These are phyloP conservation scores for Termitomyces sp. DNA, from an alignment of 768 basidiomycete genomes.

Conservation along the genomic window DNA sequence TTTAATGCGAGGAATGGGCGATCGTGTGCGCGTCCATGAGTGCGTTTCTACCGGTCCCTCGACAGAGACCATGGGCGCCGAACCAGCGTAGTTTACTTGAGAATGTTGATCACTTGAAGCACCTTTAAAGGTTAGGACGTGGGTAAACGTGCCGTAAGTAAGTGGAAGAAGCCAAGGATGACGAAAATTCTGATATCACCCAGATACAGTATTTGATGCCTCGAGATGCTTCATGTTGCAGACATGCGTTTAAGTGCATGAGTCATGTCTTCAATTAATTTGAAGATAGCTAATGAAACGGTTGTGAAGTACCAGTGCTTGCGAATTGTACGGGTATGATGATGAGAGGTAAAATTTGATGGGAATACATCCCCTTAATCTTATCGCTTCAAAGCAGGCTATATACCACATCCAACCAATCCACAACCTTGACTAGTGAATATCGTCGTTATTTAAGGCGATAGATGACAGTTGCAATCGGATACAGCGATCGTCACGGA, in stretches of 20 bases:
- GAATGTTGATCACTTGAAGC: background rate
- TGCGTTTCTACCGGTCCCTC: slow-evolving; percentile 11
- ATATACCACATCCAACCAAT: slow-evolving; percentile 1
- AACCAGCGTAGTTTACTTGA: background rate
- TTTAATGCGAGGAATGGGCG: slow-evolving; percentile 22
- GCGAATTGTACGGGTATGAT: background rate
- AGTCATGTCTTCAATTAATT: background rate
- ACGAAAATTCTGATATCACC: slow-evolving; percentile 11
- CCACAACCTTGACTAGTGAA: background rate
- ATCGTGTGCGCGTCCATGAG: slow-evolving; percentile 12
- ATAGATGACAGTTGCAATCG: background rate
- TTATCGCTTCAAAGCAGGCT: background rate
- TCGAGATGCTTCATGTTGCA: slow-evolving; percentile 13
- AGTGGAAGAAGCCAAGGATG: slow-evolving; percentile 8
- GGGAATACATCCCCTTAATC: background rate
- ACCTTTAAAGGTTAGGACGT: slow-evolving; percentile 9
- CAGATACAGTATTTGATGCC: slow-evolving; percentile 8
- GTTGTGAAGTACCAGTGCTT: background rate
- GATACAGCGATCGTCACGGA: slow-evolving; percentile 4
- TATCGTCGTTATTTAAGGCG: background rate
- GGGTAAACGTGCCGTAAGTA: slow-evolving; percentile 13
- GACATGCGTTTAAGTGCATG: background rate
- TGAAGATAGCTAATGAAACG: background rate
- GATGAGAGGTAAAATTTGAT: background rate
- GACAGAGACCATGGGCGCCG: slow-evolving; percentile 6